phyloP scores from a whole-genome alignment of 371 early-diverging fungal species.

The Mortierella sp. region DNA sequence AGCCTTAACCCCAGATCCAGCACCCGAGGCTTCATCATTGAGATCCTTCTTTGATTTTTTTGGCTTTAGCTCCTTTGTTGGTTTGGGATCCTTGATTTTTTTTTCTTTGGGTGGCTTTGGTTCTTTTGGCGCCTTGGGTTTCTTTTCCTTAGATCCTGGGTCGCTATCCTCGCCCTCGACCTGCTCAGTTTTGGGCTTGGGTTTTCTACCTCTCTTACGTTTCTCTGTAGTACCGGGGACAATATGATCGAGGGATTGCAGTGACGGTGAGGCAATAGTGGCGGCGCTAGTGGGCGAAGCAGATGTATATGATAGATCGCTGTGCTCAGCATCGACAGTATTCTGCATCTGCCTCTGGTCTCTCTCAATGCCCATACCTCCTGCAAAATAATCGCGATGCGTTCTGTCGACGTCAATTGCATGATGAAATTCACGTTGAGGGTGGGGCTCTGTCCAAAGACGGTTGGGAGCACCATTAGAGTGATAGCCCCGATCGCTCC shows the following conservation, averaged over 20 bases:
- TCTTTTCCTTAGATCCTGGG: slow-evolving; percentile 12
- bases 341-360: slow-evolving; percentile 4
- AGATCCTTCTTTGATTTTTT: slow-evolving; percentile 9
- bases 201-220: slow-evolving; percentile 34
- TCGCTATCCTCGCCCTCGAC: background rate
- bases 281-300: slow-evolving; percentile 20
- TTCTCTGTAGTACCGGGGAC: slow-evolving; percentile 10
- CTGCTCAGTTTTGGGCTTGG: slow-evolving; percentile 28
- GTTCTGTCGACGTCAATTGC: background rate
- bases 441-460: slow-evolving; percentile 1
- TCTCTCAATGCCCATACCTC: slow-evolving; percentile 8
- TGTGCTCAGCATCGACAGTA: background rate
- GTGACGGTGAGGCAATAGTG: background rate
- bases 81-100: slow-evolving; percentile 27
- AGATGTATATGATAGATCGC: slow-evolving; percentile 7
- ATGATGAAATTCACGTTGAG: background rate
- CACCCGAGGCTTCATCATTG: background rate
- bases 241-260: background rate
- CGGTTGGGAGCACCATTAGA: background rate
- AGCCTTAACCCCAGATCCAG: slow-evolving; percentile 3
- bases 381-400: background rate
- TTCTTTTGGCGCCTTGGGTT: slow-evolving; percentile 16
- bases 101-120: slow-evolving; percentile 26
- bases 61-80: slow-evolving; percentile 14
- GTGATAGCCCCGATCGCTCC: background rate